Evolutionary conservation across 352 stramenopile species (phyloP).

Genomic region (Globisporangium emineosum): DNA sequence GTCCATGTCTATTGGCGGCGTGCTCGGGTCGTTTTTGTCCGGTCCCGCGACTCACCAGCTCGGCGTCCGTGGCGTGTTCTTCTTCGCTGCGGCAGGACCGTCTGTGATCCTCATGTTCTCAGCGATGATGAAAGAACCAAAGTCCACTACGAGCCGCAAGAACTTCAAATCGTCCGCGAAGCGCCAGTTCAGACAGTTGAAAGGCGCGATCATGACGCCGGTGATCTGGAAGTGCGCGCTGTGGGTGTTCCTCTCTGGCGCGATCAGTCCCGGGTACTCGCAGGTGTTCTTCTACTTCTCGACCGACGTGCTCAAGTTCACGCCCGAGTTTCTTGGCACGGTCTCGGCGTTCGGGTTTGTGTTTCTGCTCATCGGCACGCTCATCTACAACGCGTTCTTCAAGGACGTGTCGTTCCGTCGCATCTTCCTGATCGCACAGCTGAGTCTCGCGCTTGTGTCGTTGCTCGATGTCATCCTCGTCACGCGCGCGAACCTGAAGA

Average conservation of each 20-base stretch:
- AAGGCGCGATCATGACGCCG: constrained; percentile 76
- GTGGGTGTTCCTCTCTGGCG: constrained; percentile 95
- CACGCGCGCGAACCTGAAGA: constrained; percentile 86
- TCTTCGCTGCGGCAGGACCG: constrained; percentile 87
- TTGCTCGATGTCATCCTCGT: constrained; percentile 87
- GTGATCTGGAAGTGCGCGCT: constrained; percentile 95
- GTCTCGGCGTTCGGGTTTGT: constrained; percentile 77
- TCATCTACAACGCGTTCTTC: constrained; percentile 85
- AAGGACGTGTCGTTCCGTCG: constrained; percentile 91
- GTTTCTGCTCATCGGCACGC: constrained; percentile 75
- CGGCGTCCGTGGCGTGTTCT: constrained; percentile 91
- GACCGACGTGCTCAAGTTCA: constrained; percentile 93
- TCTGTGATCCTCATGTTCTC: constrained; percentile 89
- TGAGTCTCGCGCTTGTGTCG: constrained; percentile 68
- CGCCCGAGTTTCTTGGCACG: constrained; percentile 93
- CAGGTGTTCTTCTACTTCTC: constrained; percentile 96
- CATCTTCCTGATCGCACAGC: constrained; percentile 89
- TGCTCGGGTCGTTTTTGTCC: constrained; percentile 92
- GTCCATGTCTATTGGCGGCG: constrained; percentile 88
- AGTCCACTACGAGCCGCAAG: constrained; percentile 35
- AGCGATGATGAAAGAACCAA: constrained; percentile 85
- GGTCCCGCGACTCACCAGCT: constrained; percentile 89
- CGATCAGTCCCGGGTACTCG: constrained; percentile 91
- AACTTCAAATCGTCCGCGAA: constrained; percentile 54
- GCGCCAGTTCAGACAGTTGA: constrained; percentile 59